Percentiles rank a stretch among this genome's conserved stretches.
These are phyloP conservation scores for Lenwebbia sp. DNA, from an alignment of 345 rosid genomes.

Conservation along the genomic window DNA sequence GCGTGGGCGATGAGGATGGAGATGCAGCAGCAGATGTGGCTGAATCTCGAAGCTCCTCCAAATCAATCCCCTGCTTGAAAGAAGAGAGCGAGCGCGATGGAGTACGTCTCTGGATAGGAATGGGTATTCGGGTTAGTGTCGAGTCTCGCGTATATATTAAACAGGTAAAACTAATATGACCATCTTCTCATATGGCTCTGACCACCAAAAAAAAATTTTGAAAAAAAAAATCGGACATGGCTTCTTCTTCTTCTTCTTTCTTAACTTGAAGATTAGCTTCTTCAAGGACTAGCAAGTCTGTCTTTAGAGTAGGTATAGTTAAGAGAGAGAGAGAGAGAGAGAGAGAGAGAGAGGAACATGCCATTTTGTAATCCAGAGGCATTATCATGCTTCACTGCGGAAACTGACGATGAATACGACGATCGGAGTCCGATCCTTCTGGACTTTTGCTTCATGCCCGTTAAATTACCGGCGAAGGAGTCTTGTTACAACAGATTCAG, in stretches of 20 bases:
- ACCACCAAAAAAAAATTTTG: neutral
- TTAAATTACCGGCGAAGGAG: neutral
- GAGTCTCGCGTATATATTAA: neutral
- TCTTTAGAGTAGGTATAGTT: neutral
- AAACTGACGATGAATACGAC: neutral
- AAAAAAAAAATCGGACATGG: neutral
- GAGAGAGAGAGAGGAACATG: neutral
- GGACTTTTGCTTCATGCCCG: neutral
- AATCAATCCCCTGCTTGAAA: neutral
- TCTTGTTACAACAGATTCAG: neutral
- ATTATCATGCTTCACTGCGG: neutral
- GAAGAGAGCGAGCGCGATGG: neutral
- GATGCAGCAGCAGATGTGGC: neutral
- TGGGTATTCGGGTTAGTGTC: neutral
- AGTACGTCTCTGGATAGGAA: neutral
- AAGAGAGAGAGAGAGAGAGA: neutral
- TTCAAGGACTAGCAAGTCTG: neutral
- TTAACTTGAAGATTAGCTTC: too few relatives aligned
- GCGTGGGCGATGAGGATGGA: neutral
- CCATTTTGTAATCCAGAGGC: neutral
- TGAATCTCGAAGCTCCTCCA: neutral
- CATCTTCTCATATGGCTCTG: neutral
- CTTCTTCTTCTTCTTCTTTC: neutral
- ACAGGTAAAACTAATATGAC: neutral
- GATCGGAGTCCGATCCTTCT: neutral